Base-by-base conservation (phyloP, 495 filamentous ascomycete species). In the Peziza echinospora region DNA sequence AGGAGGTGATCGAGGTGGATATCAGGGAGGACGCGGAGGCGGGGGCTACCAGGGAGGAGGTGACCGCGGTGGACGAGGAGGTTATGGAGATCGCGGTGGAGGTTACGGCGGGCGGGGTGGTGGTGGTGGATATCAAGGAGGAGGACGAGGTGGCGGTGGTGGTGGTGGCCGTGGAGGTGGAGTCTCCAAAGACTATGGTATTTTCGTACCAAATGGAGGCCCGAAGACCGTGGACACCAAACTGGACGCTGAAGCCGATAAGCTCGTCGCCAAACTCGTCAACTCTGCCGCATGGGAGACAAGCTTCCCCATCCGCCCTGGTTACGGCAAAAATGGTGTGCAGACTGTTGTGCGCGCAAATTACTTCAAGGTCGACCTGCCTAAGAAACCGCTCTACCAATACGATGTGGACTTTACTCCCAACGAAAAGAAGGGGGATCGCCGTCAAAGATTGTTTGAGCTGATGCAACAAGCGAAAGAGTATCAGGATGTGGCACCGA, bases 311-410 rank as follows among this genome's bases (percentile, higher is more conserved):
- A 47, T 51, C 39, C 69, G 77, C 6, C 78, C 78, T n/a, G 69
- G 64, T 3, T 79, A 70, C 54, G 76, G 76, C 34, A 73, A 63
- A 1, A 49, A 49, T 11, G 78, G 78, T 16, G 57, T 25, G 5
- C 43, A 57, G 16, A 62, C 76, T 3, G 56, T 60, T 5, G 63
- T 82, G 0, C 78, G 71, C 65, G 67, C 78, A 26, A 82, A 82
- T 57, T 78, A 77, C 48, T 72, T 80, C 51, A 61, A 67, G 2
- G 46, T 82, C 21, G 62, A 63, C 21, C 55, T 60, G 0, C 50
- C 53, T 23, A 67, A 49, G 51, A 64, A 52, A 39, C 50, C 8
- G 47, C 51, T 46, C 17, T 55, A 51, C 37, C 73, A 57, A 46
- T 63, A 64, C 39, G 64, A 67, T 47, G 56, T 62, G 45, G 48